Conservation (phyloP, 257 asterid genomes). For the Ballota nigra region DNA sequence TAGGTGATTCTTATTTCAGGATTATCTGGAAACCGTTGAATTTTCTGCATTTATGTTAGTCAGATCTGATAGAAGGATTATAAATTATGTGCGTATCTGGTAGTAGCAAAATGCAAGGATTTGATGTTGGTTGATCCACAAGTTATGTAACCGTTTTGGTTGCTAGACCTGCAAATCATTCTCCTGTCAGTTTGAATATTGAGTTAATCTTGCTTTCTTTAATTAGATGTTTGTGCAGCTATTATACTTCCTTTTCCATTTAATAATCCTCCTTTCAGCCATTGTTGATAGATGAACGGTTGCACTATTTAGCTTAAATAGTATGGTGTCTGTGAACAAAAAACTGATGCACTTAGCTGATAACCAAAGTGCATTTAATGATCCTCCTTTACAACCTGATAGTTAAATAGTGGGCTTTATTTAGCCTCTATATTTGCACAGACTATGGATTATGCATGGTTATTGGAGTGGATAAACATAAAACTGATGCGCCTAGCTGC, state of each 20-base stretch:
- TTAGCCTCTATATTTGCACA: not conserved
- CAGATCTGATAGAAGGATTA: not conserved
- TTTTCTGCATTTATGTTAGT: not conserved
- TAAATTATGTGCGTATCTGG: not conserved
- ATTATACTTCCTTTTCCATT: not conserved
- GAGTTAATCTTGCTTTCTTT: constrained; percentile 11
- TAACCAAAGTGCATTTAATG: not conserved
- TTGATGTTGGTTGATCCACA: constrained; percentile 5
- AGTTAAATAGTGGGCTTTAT: not conserved
- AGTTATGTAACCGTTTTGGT: constrained; percentile 7
- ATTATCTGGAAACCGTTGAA: not conserved
- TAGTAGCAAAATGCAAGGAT: not conserved
- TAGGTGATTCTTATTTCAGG: not conserved
- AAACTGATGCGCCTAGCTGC: not conserved
- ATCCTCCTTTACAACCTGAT: not conserved
- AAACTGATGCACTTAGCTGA: not conserved
- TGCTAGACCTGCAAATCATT: not conserved
- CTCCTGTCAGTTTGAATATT: not conserved
- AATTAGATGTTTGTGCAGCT: not conserved
- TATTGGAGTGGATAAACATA: not conserved
- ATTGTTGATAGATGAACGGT: not conserved
- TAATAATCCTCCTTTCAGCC: not conserved
- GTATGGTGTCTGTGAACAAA: not conserved
- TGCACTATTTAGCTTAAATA: not conserved
- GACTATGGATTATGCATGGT: not conserved